Evolutionary conservation across 148 eudicot genomes (phyloP).

Genomic region (Vaccinium corymbosum): DNA sequence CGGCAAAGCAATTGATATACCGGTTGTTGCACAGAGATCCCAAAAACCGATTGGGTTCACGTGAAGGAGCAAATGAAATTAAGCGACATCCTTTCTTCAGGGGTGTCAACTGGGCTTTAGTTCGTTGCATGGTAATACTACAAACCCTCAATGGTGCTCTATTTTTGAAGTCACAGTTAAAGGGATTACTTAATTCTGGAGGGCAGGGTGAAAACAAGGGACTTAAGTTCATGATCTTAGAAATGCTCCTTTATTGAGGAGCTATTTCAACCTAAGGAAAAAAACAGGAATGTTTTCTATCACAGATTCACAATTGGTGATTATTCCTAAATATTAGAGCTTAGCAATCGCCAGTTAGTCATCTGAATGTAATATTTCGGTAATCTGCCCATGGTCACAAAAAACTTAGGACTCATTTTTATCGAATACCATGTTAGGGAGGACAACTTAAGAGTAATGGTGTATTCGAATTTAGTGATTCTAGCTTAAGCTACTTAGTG

Average conservation of each 20-base stretch:
- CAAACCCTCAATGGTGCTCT: background rate
- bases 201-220: background rate
- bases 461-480: background rate
- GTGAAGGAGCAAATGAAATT: conserved; percentile 86
- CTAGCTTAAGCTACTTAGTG: background rate
- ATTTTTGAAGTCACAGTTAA: background rate
- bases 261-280: background rate
- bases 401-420: background rate
- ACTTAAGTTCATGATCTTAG: background rate
- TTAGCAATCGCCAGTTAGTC: background rate
- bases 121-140: conserved; percentile 75
- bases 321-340: background rate
- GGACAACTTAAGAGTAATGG: background rate
- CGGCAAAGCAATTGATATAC: conserved; percentile 73
- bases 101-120: conserved; percentile 87
- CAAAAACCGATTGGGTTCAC: conserved; percentile 77
- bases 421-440: background rate
- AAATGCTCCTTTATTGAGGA: background rate
- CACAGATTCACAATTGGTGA: background rate
- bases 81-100: conserved; percentile 88
- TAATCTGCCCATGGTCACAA: background rate
- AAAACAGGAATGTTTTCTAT: background rate
- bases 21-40: conserved; percentile 85
- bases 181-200: background rate
- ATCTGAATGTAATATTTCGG: background rate